Base-by-base conservation (phyloP, 768 basidiomycete genomes). In the Auricularia sp. region DNA sequence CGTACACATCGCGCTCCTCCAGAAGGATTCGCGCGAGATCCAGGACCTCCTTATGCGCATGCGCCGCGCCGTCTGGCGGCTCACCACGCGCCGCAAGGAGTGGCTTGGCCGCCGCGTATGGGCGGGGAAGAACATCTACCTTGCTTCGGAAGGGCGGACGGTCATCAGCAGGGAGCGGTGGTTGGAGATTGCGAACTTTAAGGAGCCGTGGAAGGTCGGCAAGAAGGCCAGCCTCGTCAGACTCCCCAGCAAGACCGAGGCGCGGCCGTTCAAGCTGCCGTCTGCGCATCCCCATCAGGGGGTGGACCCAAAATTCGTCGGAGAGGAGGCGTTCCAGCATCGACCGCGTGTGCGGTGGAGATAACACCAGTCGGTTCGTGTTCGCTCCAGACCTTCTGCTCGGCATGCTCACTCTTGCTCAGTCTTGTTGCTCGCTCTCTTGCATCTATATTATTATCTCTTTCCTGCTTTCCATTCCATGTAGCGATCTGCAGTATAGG, bases 101-200 rank as follows among this genome's bases (percentile, higher is more conserved):
- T 79, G 83, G 36, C 74, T 91, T n/a, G 88, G 88, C 8, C 83
- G 90, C n/a, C 84, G 90, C 11, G 83, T 91, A 0, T 90, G 88
- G 88, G 71, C 67, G 4, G 77, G 72, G 36, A 84, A 82, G 72
- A 75, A 84, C 63, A 67, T 92, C 3, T 91, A 81, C 69, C 63
- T 90, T 59, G 70, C 70, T 34, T 68, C 68, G n/a, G 64, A 66
- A 39, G 51, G 56, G 18, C 79, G 81, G 43, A 66, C 74, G 29
- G 65, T 67, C 2, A 68, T 87, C 39, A 71, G 77, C 29, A 77
- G 78, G 56, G 71, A 77, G 54, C 67, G 70, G 14, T 90, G 88
- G 87, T 70, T 70, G 63, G 64, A 74, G 29, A 76, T 78, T 29
- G 87, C 85, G 35, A 78, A 80, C 56, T 86, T 83, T 23, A 10